Base-by-base conservation (phyloP, 23 red algal genomes). In the Cyanidioschyzon merolae region DNA sequence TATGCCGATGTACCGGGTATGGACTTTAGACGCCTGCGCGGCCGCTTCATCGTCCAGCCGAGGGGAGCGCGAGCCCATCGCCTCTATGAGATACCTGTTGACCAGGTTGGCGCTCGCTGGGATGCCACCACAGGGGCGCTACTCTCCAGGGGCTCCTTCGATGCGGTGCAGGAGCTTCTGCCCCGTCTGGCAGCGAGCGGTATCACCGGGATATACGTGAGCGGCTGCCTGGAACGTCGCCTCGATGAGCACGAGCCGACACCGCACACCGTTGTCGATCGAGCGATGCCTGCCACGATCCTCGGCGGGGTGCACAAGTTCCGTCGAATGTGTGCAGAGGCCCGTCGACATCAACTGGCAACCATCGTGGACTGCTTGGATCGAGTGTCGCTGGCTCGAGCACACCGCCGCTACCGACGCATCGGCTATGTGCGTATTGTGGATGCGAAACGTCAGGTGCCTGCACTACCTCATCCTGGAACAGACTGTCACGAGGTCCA, bases 41-140 rank as follows among this genome's bases (percentile, higher is more conserved):
- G 94, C 1, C 37, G 94, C 35, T 88, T 98, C 40, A 86, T 98
- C 39, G 94, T 98, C 37, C 94, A 98, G 58, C 94, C 94, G 24
- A 35, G 30, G 0, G 89, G 84, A 50, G 76, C 54, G 35, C 85
- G 94, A 26, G 88, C 90, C 30, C 63, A 78, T 18, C 26, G 79
- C 59, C 39, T 97, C 1, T 68, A 75, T 68, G 93, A 97, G 75
- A 75, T 89, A 63, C 87, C 93, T 17, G 85, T 97, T 32, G 93
- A 97, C 57, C 88, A 97, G 79, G 93, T 97, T 27, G 83, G 86
- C 35, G 93, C 93, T 1, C 68, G 68, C 57, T 97, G 93, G 93
- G 82, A 97, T 38, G 77, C 80, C 7, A 67, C 68, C 40, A 97
- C 88, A 0, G 93, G 93, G 39, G 79, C 86, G 74, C 68, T 97